Evolutionary conservation across 2,329 filamentous ascomycete species (phyloP), one percentile per base, ranked within the genome.

Genomic region (Aspergillus arachidicola): DNA sequence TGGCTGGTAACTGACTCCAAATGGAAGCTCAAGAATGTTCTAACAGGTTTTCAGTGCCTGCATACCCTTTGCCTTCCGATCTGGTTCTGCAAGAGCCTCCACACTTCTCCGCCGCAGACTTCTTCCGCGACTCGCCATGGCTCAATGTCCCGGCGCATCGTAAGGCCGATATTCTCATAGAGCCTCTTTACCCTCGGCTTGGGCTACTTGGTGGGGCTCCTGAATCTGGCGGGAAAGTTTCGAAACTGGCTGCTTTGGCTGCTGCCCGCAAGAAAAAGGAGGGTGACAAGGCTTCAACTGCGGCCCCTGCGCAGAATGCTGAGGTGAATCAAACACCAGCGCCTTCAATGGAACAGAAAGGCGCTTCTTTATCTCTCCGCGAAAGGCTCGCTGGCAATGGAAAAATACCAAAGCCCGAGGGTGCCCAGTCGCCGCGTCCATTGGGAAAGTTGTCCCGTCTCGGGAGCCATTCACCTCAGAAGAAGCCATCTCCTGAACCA

Each of bases 101-200:
- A 12, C 75, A 75, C 26, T 80, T 83, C 64, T 83, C 80, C 45
- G 80, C 83, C 60, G 77, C 82, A 63, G 82, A 86, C 43, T 92
- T 94, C 78, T 99, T 97, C 76, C 80, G 83, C 72, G 94, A 96
- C 73, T 91, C 91, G 73, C 92, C 94, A 1, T 99, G 95, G 94
- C 84, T 93, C 59, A 85, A 89, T 58, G 82, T 94, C 12, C 91
- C 93, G 26, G 70, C 78, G 45, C 78, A 90, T 54, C 87, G 91
- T 34, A 84, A 86, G 68, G 86, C 90, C 43, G 75, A 83, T 19
- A 83, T 90, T 19, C 85, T 94, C 43, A 79, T 91, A 57, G 83
- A 89, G 46, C 87, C 84, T 77, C 63, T 85, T 41, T 80, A 80
- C 66, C 88, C 85, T 59, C 82, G 80, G 55, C 86, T 89, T 21